A percentile compares a stretch with the other conserved stretches of the same genome.
These are phyloP conservation scores for Glebionis coronaria DNA, from an alignment of 129 eudicot genomes.

Conservation along the genomic window DNA sequence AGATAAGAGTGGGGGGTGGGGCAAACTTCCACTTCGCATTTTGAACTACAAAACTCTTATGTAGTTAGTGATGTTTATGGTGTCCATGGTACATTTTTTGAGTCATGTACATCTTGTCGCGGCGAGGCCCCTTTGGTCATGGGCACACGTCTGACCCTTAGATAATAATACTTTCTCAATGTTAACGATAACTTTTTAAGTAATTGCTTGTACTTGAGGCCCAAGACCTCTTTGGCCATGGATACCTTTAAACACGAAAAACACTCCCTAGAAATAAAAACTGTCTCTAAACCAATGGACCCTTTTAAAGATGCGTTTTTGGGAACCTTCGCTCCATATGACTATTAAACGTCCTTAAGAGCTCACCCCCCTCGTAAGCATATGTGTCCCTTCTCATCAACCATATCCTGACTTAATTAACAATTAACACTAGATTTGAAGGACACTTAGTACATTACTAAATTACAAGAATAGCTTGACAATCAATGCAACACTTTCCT, in stretches of 20 bases:
- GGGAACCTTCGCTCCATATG: conserved; percentile 13
- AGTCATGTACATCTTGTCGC: too few relatives aligned
- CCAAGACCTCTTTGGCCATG: conserved; percentile 1
- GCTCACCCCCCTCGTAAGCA: conserved; percentile 5
- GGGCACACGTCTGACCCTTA: neutral
- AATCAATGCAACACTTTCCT: conserved; percentile 33
- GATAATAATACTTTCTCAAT: neutral
- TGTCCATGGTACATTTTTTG: too few relatives aligned
- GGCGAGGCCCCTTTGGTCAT: too few relatives aligned
- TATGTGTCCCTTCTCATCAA: neutral
- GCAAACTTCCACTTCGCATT: too few relatives aligned
- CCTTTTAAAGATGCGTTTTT: conserved; percentile 16
- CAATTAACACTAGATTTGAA: conserved; percentile 23
- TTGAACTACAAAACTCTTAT: too few relatives aligned
- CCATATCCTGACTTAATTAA: conserved; percentile 16
- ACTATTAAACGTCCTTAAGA: neutral
- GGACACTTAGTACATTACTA: conserved; percentile 13
- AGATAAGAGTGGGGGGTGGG: neutral
- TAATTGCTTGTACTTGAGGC: conserved; percentile 9
- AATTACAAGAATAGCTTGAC: conserved; percentile 24
- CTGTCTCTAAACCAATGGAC: conserved; percentile 4
- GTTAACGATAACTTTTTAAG: conserved; percentile 7
- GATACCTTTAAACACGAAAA: conserved; percentile 5
- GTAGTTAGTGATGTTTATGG: too few relatives aligned
- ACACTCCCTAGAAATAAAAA: neutral